Percentiles rank a stretch among this genome's conserved stretches.
Conservation (phyloP, 2,329 filamentous ascomycete species). For the Xylaria sp. region DNA sequence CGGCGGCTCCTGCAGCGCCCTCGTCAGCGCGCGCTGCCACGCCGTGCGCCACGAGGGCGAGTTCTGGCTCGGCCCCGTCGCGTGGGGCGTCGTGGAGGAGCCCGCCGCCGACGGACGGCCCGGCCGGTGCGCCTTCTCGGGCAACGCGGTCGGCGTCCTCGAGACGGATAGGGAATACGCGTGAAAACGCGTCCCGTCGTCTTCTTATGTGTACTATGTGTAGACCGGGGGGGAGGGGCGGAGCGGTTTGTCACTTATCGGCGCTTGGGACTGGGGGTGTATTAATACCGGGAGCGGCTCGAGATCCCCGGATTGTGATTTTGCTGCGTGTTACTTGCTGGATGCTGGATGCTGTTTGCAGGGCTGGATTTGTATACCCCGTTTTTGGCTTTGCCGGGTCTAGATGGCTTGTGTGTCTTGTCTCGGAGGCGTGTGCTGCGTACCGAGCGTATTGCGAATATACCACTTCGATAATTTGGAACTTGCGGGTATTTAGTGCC, state of each 20-base stretch:
- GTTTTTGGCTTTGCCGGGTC: background rate
- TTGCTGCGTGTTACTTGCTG: background rate
- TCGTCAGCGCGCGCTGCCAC: slow-evolving; percentile 57
- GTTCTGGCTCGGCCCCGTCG: slow-evolving; percentile 46
- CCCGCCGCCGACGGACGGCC: slow-evolving; percentile 45
- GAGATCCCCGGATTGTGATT: background rate
- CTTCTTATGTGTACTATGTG: no score
- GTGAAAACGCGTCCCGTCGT: slow-evolving; percentile 7
- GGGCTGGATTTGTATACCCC: slow-evolving; percentile 9
- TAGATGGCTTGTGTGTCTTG: slow-evolving; percentile 2
- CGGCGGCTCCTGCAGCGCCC: slow-evolving; percentile 57
- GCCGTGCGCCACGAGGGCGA: slow-evolving; percentile 37
- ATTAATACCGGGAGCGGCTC: no score
- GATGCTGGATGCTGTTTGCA: background rate
- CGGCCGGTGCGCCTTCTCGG: slow-evolving; percentile 53
- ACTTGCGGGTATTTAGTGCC: background rate
- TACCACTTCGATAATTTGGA: background rate
- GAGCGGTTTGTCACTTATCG: background rate
- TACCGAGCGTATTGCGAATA: slow-evolving; percentile 4
- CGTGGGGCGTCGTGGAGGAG: slow-evolving; percentile 54
- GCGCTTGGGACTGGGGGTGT: no score
- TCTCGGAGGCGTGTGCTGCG: background rate
- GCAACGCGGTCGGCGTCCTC: slow-evolving; percentile 41
- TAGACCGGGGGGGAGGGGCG: no score
- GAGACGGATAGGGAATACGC: slow-evolving; percentile 48